phyloP scores from a whole-genome alignment of 164 flowering plant genomes.

The Chimonanthus salicifolius region DNA sequence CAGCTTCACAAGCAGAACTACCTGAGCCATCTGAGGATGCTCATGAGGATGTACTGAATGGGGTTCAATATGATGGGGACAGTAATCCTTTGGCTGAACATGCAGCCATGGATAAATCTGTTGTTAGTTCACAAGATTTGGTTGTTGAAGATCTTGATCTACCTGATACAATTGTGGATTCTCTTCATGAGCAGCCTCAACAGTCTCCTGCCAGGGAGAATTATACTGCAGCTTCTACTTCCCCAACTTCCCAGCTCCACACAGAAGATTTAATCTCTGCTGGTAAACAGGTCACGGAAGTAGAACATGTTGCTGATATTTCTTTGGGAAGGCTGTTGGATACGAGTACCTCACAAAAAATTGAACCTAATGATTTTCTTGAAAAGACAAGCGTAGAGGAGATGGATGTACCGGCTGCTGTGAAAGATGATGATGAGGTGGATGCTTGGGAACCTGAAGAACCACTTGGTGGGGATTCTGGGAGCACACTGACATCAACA shows the following conservation, averaged over 20 bases:
- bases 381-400: constrained; percentile 38
- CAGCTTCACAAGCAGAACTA: constrained; percentile 29
- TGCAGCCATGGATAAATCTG: constrained; percentile 15
- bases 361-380: constrained; percentile 26
- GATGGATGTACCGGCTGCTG: constrained; percentile 25
- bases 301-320: constrained; percentile 21
- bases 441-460: constrained; percentile 66
- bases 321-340: constrained; percentile 23
- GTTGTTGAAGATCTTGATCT: constrained; percentile 31
- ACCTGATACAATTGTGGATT: constrained; percentile 51
- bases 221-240: constrained; percentile 6
- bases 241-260: constrained; percentile 5
- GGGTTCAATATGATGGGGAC: constrained; percentile 18
- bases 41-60: constrained; percentile 24
- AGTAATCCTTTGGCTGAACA: constrained; percentile 25
- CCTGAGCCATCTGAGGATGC: constrained; percentile 25
- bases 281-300: constrained; percentile 11
- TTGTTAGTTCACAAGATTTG: constrained; percentile 27
- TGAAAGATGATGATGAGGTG: constrained; percentile 47
- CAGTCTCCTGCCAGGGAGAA: constrained; percentile 31
- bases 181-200: constrained; percentile 32
- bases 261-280: constrained; percentile 27
- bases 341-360: constrained; percentile 16
- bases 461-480: constrained; percentile 31
- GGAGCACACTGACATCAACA: constrained; percentile 29